These are phyloP conservation scores for Noccaea caerulescens DNA, from an alignment of 345 rosid species.

Conservation along the genomic window DNA sequence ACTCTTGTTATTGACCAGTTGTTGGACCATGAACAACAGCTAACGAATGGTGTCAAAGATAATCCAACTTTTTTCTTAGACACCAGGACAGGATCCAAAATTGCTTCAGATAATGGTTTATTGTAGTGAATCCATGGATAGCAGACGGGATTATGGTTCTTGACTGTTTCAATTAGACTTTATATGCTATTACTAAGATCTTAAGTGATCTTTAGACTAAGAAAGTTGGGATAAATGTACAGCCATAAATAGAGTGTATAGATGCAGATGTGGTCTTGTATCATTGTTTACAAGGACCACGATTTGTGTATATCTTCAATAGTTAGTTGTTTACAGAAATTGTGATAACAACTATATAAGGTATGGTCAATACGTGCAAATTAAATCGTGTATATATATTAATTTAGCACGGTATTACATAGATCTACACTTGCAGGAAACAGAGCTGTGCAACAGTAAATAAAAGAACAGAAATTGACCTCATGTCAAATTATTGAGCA, in stretches of 20 bases:
- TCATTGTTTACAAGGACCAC: not conserved
- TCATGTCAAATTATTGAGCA: slow-evolving; percentile 48
- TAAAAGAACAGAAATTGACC: slow-evolving; percentile 37
- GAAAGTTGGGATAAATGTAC: no score
- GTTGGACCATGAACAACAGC: no score
- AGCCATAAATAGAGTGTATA: not conserved
- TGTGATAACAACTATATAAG: slow-evolving; percentile 1
- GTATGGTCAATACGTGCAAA: slow-evolving; percentile 14
- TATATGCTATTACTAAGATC: no score
- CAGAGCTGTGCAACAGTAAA: slow-evolving; percentile 28
- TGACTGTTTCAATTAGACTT: no score
- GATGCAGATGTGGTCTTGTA: slow-evolving; percentile 12
- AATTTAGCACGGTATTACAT: slow-evolving; percentile 25
- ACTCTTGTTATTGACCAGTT: no score
- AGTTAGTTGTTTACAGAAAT: not conserved
- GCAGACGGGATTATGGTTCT: no score
- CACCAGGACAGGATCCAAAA: no score
- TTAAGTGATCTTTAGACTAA: no score
- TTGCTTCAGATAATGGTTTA: no score
- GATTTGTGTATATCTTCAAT: slow-evolving; percentile 2
- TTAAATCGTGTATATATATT: slow-evolving; percentile 1
- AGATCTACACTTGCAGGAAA: slow-evolving; percentile 30
- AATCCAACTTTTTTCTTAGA: no score
- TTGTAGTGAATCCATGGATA: no score
- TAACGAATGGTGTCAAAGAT: no score